Evolutionary conservation across 176 grass and related monocot species (phyloP).

Genomic region (Cymbopogon citratus): DNA sequence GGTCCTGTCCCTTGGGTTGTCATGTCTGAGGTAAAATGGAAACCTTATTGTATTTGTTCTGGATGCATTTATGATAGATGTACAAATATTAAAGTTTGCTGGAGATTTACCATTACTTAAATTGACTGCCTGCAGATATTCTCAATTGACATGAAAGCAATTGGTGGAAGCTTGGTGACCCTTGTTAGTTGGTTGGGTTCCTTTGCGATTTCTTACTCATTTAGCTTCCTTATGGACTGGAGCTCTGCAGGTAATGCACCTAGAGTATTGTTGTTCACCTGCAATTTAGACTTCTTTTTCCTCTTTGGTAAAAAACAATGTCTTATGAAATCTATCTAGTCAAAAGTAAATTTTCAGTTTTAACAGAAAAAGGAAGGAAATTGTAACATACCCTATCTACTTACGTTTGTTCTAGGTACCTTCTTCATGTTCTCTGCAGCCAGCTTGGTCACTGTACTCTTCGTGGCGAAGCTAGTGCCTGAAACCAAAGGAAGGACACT

Average conservation of each 20-base stretch:
- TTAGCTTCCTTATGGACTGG: conserved; percentile 79
- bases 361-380: background rate
- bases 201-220: conserved; percentile 58
- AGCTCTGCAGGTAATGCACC: conserved; percentile 54
- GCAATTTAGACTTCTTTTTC: background rate
- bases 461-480: conserved; percentile 57
- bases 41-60: background rate
- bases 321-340: background rate
- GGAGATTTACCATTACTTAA: background rate
- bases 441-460: conserved; percentile 52
- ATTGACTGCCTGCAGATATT: conserved; percentile 56
- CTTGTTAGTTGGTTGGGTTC: conserved; percentile 68
- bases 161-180: conserved; percentile 71
- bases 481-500: conserved; percentile 82
- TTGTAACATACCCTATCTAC: background rate
- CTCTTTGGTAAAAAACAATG: background rate
- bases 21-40: conserved; percentile 69
- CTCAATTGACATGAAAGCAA: conserved; percentile 76
- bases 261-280: background rate
- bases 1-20: conserved; percentile 81
- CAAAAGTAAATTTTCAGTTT: background rate
- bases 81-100: background rate
- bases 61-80: background rate
- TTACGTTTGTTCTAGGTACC: conserved; percentile 36
- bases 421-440: conserved; percentile 73